Evolutionary conservation across 2,329 filamentous ascomycete genomes (phyloP), one percentile per base, ranked within the genome.

Genomic region (Pseudopithomyces chartarum): DNA sequence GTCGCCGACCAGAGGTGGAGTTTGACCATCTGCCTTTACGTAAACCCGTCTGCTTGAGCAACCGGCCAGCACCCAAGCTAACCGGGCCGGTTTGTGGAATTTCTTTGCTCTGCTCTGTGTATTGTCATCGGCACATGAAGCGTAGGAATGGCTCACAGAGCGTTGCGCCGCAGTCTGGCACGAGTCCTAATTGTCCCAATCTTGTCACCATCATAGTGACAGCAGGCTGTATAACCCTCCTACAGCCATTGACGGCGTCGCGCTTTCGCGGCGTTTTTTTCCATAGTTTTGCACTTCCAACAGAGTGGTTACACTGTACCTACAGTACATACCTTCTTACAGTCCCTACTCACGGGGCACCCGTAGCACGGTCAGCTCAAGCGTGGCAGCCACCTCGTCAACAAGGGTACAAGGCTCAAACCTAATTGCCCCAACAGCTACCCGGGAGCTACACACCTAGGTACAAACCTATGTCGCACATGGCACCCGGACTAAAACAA

Each of bases 361-460:
- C 45, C 45, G 45, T 50, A 39, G 47, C 34, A 50, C 47, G 22
- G 13, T 32, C 34, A 19, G 29, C 10, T 29, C 47, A 29, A 48
- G 47, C 47, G 23, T 50, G 34, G 34, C 34, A 50, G 47, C 47
- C 47, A 50, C 47, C 33, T 17, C 22, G 34, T 50, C 34, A 29
- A 39, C 19, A 48, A 36, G 19, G 33, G 33, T 19, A 48, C 44
- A 38, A 12, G 47, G 33, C 33, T 19, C 34, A 6, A 40, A 17
- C 2, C 22, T 12, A 39, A 38, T 39, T 6, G 22, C 6, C 3
- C 32, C 19, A 36, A 34, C 17, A 22, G 11, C 6, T 13, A 34
- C 2, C 6, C 5, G 13, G 19, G 29, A 36, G 11, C 29, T n/a
- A 12, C 32, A 34, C 6, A n/a, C n/a, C n/a, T n/a, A n/a, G n/a